These are phyloP conservation scores for Larix kaempferi DNA, from an alignment of 75 land plant genomes.

Conservation along the genomic window DNA sequence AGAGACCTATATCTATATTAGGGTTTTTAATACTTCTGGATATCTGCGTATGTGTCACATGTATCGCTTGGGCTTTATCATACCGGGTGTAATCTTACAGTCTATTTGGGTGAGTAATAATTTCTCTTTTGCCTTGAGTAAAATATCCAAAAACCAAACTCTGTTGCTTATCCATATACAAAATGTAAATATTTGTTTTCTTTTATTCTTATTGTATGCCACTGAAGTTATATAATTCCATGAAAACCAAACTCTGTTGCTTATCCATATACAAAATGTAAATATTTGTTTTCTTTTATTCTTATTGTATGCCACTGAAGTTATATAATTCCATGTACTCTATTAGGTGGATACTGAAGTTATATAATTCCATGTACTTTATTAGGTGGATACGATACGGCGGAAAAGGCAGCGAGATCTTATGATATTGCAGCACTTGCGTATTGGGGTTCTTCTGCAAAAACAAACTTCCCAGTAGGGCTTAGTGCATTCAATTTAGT, in stretches of 20 bases:
- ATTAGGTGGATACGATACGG: slow-evolving; percentile 22
- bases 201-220: not conserved
- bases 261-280: too few species aligned
- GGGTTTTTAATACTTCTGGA: not conserved
- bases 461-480: not conserved
- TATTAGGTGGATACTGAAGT: slow-evolving; percentile 16
- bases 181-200: too few species aligned
- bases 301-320: not conserved
- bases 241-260: not conserved
- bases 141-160: too few species aligned
- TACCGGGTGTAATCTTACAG: not conserved
- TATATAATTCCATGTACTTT: not conserved
- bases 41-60: not conserved
- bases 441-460: not conserved
- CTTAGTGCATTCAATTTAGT: not conserved
- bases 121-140: not conserved
- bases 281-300: not conserved
- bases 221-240: too few species aligned
- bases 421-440: slow-evolving; percentile 25
- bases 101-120: slow-evolving; percentile 17
- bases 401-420: slow-evolving; percentile 16
- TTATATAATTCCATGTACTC: not conserved
- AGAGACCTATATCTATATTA: too few species aligned
- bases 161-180: not conserved
- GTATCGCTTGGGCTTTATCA: not conserved